Evolutionary conservation across 2,329 filamentous ascomycete species (phyloP).

Genomic region (Amauroascus verrucosus): DNA sequence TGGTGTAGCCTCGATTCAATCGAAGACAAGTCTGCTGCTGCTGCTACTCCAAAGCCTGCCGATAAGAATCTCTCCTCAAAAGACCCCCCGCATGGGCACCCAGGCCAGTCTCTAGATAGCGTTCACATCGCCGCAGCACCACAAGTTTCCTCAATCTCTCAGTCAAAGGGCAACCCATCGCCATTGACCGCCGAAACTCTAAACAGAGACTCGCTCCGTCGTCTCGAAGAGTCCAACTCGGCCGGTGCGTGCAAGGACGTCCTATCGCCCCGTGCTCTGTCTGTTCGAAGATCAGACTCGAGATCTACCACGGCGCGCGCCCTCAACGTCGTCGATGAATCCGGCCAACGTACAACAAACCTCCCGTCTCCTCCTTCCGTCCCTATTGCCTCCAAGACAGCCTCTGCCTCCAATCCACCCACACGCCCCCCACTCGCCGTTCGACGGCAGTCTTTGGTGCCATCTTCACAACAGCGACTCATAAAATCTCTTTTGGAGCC

Average conservation of each 20-base stretch:
- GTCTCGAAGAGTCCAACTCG: not conserved
- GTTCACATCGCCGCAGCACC: not conserved
- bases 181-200: not conserved
- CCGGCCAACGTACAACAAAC: not conserved
- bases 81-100: not conserved
- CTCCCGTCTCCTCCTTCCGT: slow-evolving; percentile 10
- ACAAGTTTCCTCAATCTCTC: not conserved
- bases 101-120: not conserved
- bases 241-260: not conserved
- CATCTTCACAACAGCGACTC: slow-evolving; percentile 31
- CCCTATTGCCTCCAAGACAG: slow-evolving; percentile 12
- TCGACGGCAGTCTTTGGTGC: slow-evolving; percentile 34
- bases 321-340: slow-evolving; percentile 12
- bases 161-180: not conserved
- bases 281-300: slow-evolving; percentile 1
- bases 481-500: slow-evolving; percentile 29
- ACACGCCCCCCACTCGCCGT: slow-evolving; percentile 28
- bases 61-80: not conserved
- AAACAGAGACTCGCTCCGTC: not conserved
- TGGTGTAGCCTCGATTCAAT: not conserved
- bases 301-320: not conserved
- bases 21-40: not conserved
- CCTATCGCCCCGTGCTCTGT: not conserved
- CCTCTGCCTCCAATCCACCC: slow-evolving; percentile 12
- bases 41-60: not conserved